Conservation (phyloP, 2,329 filamentous ascomycete genomes). For the Epichloe brachyelytri region DNA sequence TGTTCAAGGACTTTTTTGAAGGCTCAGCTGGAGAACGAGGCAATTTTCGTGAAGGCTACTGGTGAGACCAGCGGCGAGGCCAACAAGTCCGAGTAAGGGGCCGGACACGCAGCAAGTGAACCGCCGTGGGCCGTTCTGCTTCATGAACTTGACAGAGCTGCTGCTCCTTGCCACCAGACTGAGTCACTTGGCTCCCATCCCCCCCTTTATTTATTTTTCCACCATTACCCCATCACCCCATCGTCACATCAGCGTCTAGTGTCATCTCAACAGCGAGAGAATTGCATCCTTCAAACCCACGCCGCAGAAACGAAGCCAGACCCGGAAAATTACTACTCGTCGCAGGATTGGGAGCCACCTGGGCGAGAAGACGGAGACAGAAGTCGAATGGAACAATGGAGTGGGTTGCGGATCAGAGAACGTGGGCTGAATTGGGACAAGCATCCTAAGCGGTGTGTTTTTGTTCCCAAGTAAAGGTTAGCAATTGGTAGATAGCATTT, state of each 20-base stretch:
- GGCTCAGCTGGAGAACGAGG: slow-evolving; percentile 92
- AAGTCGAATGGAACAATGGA: neutral
- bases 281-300: slow-evolving; percentile 1
- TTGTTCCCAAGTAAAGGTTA: slow-evolving; percentile 3
- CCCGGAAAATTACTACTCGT: neutral
- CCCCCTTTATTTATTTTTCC: neutral
- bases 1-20: slow-evolving; percentile 98
- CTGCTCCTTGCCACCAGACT: slow-evolving; percentile 1
- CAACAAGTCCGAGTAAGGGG: slow-evolving; percentile 4
- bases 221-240: neutral
- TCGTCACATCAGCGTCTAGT: slow-evolving; percentile 11
- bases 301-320: neutral
- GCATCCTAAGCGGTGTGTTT: slow-evolving; percentile 3
- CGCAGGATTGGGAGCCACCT: neutral
- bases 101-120: neutral
- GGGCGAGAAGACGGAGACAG: slow-evolving; percentile 1
- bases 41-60: slow-evolving; percentile 50
- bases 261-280: slow-evolving; percentile 6
- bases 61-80: slow-evolving; percentile 8
- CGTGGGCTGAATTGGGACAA: slow-evolving; percentile 2
- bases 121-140: neutral
- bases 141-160: slow-evolving; percentile 3
- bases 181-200: slow-evolving; percentile 5
- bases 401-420: slow-evolving; percentile 4
- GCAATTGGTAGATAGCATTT: slow-evolving; percentile 7